Evolutionary conservation across 2,329 filamentous ascomycete species (phyloP).

Genomic region (Zelopaecilomyces penicillatus): DNA sequence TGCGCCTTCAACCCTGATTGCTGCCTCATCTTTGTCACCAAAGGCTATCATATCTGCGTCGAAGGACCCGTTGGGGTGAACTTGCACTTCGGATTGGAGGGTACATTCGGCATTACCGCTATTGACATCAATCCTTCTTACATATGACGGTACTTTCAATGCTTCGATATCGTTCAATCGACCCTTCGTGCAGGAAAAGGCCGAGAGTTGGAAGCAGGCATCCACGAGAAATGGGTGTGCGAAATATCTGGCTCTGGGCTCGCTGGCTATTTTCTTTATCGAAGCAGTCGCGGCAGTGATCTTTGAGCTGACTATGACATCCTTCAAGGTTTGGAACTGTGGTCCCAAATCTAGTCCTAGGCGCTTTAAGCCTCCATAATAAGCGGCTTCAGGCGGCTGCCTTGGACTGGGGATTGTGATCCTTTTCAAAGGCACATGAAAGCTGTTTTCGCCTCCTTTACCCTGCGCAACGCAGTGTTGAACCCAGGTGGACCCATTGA

Average conservation of each 20-base stretch:
- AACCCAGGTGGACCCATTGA: not conserved
- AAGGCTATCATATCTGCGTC: no score
- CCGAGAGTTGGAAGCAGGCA: slow-evolving; percentile 21
- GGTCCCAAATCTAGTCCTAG: slow-evolving; percentile 3
- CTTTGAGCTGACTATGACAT: not conserved
- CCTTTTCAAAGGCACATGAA: not conserved
- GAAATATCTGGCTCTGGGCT: slow-evolving; percentile 13
- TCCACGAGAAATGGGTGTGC: slow-evolving; percentile 31
- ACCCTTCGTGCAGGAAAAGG: slow-evolving; percentile 12
- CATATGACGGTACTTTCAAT: no score
- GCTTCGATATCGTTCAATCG: no score
- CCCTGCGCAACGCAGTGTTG: not conserved
- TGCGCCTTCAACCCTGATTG: no score
- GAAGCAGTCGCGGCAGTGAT: not conserved
- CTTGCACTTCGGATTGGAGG: no score
- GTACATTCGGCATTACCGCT: no score
- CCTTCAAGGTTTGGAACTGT: not conserved
- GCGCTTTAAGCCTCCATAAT: slow-evolving; percentile 1
- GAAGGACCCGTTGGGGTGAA: no score
- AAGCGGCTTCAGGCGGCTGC: not conserved
- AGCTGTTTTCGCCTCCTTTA: not conserved
- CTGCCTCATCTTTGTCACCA: no score
- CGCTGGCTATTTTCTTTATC: not conserved
- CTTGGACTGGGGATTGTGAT: no score
- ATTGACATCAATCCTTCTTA: no score